Percentiles rank a stretch among this genome's conserved stretches.
phyloP scores from a whole-genome alignment of 306 rosid species.

The Spatholobus suberectus region DNA sequence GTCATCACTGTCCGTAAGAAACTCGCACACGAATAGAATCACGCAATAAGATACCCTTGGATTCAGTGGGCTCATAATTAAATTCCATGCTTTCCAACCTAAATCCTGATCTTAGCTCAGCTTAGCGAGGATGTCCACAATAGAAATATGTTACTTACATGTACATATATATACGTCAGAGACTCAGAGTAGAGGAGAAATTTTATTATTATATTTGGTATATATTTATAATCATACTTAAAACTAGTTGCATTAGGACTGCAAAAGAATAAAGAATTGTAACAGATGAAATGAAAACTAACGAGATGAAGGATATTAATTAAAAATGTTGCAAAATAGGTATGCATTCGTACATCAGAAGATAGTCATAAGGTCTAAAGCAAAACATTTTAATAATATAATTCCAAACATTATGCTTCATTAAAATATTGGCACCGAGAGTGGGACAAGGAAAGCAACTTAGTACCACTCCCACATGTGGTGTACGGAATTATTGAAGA shows the following conservation, averaged over 20 bases:
- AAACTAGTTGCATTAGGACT: not conserved
- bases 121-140: not conserved
- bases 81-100: too few relatives aligned
- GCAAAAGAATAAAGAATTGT: not conserved
- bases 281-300: not conserved
- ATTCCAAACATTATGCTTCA: not conserved
- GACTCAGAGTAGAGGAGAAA: too few relatives aligned
- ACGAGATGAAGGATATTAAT: not conserved
- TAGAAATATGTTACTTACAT: not conserved
- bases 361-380: not conserved
- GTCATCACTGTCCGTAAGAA: too few relatives aligned
- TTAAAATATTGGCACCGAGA: not conserved
- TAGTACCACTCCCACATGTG: not conserved
- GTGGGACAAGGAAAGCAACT: not conserved
- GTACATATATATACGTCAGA: too few relatives aligned
- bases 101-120: too few relatives aligned
- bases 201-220: not conserved
- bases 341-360: not conserved
- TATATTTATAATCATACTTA: not conserved
- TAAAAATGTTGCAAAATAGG: not conserved
- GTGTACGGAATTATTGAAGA: not conserved
- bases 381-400: not conserved
- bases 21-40: too few relatives aligned
- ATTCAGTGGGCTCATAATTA: too few relatives aligned
- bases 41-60: too few relatives aligned